Conservation (phyloP, 2,329 filamentous ascomycete species). For the Epichloe hybrida region DNA sequence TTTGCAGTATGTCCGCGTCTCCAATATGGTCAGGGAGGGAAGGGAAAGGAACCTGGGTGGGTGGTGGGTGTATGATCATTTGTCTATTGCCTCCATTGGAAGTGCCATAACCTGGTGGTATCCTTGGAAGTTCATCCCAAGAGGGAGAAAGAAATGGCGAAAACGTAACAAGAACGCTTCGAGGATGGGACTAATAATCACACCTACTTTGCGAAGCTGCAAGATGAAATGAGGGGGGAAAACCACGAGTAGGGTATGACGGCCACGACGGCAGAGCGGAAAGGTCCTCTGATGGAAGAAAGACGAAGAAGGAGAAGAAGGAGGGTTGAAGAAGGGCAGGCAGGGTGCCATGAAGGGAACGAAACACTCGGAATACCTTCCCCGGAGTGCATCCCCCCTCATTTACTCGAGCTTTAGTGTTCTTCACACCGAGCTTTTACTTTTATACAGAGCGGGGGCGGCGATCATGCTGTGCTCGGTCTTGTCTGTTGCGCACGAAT, state of each 20-base stretch:
- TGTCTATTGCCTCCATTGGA: neutral
- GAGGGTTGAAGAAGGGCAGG: neutral
- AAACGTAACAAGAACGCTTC: neutral
- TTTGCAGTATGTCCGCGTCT: neutral
- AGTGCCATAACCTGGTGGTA: neutral
- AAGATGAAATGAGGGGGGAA: neutral
- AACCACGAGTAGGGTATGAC: neutral
- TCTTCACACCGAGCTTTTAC: too few species aligned
- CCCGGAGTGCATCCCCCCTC: neutral
- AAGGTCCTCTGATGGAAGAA: neutral
- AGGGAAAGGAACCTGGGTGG: neutral
- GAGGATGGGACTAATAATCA: neutral
- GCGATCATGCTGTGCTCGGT: constrained; percentile 6
- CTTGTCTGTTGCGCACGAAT: constrained; percentile 9
- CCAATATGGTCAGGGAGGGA: neutral
- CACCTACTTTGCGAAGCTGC: neutral
- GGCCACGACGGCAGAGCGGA: neutral
- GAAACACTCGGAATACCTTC: neutral
- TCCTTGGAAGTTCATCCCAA: neutral
- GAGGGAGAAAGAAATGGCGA: neutral
- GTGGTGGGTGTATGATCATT: constrained; percentile 3
- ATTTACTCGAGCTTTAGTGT: neutral
- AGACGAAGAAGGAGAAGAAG: neutral
- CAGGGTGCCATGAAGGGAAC: neutral
- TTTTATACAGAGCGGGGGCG: neutral